Percentiles rank a stretch among this genome's conserved stretches.
These are phyloP conservation scores for Lojkania enalia DNA, from an alignment of 2,329 filamentous ascomycete genomes.

Conservation along the genomic window DNA sequence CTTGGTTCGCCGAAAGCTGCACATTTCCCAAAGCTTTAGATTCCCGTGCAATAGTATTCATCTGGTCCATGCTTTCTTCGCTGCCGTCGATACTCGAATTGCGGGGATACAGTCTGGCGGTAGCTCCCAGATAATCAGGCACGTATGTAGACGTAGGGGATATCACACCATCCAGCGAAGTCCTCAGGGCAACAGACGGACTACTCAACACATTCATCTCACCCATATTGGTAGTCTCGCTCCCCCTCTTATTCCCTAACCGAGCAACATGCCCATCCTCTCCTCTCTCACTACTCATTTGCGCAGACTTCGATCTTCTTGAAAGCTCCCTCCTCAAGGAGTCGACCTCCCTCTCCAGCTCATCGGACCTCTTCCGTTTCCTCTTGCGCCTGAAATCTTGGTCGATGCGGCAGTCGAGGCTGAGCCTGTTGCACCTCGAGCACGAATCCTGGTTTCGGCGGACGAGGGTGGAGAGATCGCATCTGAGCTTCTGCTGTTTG, in stretches of 20 bases:
- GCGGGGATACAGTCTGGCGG: constrained; percentile 1
- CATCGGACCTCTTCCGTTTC: constrained; percentile 11
- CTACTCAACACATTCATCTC: background rate
- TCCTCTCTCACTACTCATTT: background rate
- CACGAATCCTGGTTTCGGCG: background rate
- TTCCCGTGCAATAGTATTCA: background rate
- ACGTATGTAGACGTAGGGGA: background rate
- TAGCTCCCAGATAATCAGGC: background rate
- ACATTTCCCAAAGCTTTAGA: constrained; percentile 1
- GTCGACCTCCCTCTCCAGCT: constrained; percentile 9
- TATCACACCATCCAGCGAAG: background rate
- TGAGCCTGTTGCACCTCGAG: constrained; percentile 7
- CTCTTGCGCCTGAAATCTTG: constrained; percentile 6
- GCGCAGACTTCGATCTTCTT: constrained; percentile 1
- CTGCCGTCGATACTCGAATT: background rate
- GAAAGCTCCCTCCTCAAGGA: constrained; percentile 7
- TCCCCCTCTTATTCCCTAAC: background rate
- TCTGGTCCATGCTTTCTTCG: background rate
- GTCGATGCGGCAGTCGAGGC: constrained; percentile 10
- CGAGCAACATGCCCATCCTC: background rate
- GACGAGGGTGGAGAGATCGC: constrained; percentile 7
- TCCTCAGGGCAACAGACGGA: background rate
- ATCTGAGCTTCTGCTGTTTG: constrained; percentile 12
- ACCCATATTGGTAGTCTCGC: background rate
- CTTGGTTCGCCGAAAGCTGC: constrained; percentile 1